Evolutionary conservation across 169 alveolate genomes (phyloP).

Genomic region (Fabrea salina): DNA sequence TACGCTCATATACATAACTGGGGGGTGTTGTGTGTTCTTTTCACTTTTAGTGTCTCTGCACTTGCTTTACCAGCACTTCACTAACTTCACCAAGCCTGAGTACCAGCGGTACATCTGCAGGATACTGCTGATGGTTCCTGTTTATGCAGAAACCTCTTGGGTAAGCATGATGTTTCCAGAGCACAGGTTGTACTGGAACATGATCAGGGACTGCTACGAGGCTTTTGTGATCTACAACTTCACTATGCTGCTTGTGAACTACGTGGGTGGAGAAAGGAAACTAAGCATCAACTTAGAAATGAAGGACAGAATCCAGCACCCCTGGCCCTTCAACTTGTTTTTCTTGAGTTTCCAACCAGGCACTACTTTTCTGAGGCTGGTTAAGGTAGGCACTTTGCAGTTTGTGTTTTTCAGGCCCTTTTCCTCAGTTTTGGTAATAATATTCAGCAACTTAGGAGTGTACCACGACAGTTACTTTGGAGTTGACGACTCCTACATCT

Average conservation of each 20-base stretch:
- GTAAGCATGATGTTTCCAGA: slow-evolving; percentile 32
- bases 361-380: slow-evolving; percentile 40
- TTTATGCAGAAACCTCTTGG: slow-evolving; percentile 42
- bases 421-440: slow-evolving; percentile 41
- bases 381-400: slow-evolving; percentile 48
- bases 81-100: slow-evolving; percentile 40
- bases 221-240: slow-evolving; percentile 57
- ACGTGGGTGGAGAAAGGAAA: slow-evolving; percentile 52
- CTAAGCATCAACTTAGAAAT: slow-evolving; percentile 47
- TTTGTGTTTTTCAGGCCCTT: slow-evolving; percentile 56
- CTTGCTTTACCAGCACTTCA: slow-evolving; percentile 31
- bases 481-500: slow-evolving; percentile 34
- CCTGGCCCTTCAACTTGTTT: slow-evolving; percentile 57
- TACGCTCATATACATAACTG: too few species aligned
- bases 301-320: slow-evolving; percentile 41
- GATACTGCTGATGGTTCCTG: slow-evolving; percentile 56
- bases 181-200: slow-evolving; percentile 23
- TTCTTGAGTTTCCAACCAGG: slow-evolving; percentile 41
- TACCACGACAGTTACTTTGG: slow-evolving; percentile 44
- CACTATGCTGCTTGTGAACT: slow-evolving; percentile 44
- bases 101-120: slow-evolving; percentile 42
- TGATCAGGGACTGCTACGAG: slow-evolving; percentile 52
- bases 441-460: slow-evolving; percentile 32
- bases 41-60: slow-evolving; percentile 3
- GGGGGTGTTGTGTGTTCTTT: neutral